phyloP scores from a whole-genome alignment of 768 basidiomycete species.

The Crepidotus variabilis region DNA sequence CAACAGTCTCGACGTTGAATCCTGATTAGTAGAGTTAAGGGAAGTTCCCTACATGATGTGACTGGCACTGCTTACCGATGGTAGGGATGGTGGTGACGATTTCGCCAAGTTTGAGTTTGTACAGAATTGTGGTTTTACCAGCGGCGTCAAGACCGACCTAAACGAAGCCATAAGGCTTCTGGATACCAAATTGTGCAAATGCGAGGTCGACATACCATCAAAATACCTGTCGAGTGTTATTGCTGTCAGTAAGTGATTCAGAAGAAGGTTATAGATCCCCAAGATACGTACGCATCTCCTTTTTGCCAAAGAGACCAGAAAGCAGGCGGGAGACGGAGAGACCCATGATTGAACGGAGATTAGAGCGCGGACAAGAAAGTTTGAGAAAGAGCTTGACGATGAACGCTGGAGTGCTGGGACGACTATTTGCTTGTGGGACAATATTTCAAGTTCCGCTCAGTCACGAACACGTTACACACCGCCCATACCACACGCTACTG shows the following conservation, averaged over 20 bases:
- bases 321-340: conserved; percentile 73
- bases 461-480: conserved; percentile 21
- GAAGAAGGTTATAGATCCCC: conserved; percentile 19
- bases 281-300: conserved; percentile 91
- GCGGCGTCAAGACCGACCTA: conserved; percentile 99
- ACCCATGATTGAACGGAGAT: conserved; percentile 59
- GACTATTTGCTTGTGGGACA: conserved; percentile 38
- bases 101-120: conserved; percentile 99
- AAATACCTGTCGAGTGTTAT: conserved; percentile 67
- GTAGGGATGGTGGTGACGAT: conserved; percentile 99
- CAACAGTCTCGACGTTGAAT: conserved; percentile 99
- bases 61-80: conserved; percentile 68
- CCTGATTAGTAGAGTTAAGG: conserved; percentile 45
- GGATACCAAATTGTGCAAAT: conserved; percentile 17
- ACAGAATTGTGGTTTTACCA: conserved; percentile 97
- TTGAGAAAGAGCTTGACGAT: conserved; percentile 23
- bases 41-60: conserved; percentile 7
- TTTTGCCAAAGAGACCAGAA: conserved; percentile 90
- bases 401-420: conserved; percentile 20
- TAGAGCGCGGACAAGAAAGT: conserved; percentile 28
- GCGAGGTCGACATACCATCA: conserved; percentile 64
- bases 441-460: conserved; percentile 43
- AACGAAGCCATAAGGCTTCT: conserved; percentile 10
- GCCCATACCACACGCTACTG: not conserved
- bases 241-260: conserved; percentile 23